Evolutionary conservation across 345 rosid species (phyloP), one percentile per base, ranked within the genome.

Genomic region (Salix koriyanagi): DNA sequence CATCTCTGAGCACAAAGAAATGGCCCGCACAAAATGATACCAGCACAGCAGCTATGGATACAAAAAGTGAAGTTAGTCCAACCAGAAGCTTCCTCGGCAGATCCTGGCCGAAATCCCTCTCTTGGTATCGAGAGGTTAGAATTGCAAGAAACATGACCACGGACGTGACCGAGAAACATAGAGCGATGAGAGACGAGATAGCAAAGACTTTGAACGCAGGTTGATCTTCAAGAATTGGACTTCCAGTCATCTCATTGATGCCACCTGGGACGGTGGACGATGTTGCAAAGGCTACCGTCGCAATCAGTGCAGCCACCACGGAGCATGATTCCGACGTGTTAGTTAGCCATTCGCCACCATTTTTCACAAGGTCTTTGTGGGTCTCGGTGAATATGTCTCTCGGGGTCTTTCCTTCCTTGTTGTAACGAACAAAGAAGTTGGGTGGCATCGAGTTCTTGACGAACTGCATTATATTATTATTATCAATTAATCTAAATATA

Each of bases 291-390:
- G 89, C 88, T 21, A 87, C 90, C 0, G 90, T 86, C 16, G 89
- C 89, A 3, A 87, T 86, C 75, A 89, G 84, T 30, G 89, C 90
- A 0, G 89, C 89, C 70, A 89, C 90, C 2, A 87, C 86, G 1
- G 90, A 87, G 79, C 90, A 89, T 5, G 90, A 87, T n/a, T 86
- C 70, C 0, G 92, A 87, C 2, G 92, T 89, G 73, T 36, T 73
- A 23, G 74, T 86, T 2, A 89, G 83, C 92, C 92, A 87, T 7
- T 80, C 71, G 3, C 88, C 83, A 0, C 90, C 92, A 13, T 28
- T 76, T 19, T 83, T 65, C 50, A 86, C 84, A 2, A 89, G 84
- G 0, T 79, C 70, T 5, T 52, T 36, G 78, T 87, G 92, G 34
- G 84, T 78, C 11, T 73, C 75, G 2, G 78, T 74, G 81, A 89